These are phyloP conservation scores for Trichoderma atroviride DNA, from an alignment of 2,329 filamentous ascomycete species.

Conservation along the genomic window DNA sequence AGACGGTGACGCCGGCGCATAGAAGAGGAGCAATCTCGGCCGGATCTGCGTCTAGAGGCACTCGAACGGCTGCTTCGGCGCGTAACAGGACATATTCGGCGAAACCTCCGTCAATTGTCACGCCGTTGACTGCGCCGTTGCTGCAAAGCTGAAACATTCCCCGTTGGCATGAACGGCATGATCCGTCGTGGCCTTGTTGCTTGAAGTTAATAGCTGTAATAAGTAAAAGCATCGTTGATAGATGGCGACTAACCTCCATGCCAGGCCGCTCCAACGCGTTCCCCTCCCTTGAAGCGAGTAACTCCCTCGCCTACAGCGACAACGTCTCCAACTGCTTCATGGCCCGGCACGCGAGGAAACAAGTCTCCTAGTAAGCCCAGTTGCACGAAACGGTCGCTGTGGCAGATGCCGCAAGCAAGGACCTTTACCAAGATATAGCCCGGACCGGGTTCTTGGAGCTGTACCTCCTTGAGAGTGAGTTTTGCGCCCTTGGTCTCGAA, in stretches of 20 bases:
- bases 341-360: conserved; percentile 68
- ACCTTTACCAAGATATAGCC: conserved; percentile 71
- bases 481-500: conserved; percentile 56
- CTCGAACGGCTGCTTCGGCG: conserved; percentile 60
- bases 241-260: conserved; percentile 38
- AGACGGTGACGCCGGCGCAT: conserved; percentile 67
- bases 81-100: conserved; percentile 65
- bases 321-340: conserved; percentile 69
- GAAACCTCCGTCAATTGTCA: conserved; percentile 67
- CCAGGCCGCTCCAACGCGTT: conserved; percentile 60
- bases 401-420: conserved; percentile 72
- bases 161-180: conserved; percentile 64
- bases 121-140: conserved; percentile 64
- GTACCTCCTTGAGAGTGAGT: conserved; percentile 61
- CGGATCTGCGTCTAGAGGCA: conserved; percentile 56
- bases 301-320: conserved; percentile 61
- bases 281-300: conserved; percentile 60
- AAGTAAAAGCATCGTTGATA: too few relatives aligned
- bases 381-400: conserved; percentile 57
- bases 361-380: conserved; percentile 53
- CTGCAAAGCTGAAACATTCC: conserved; percentile 71
- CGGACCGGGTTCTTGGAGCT: conserved; percentile 56
- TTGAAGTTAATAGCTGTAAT: too few relatives aligned
- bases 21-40: conserved; percentile 61
- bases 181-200: conserved; percentile 53